Evolutionary conservation across 352 stramenopile species (phyloP).

Genomic region (Phytophthora kernoviae): DNA sequence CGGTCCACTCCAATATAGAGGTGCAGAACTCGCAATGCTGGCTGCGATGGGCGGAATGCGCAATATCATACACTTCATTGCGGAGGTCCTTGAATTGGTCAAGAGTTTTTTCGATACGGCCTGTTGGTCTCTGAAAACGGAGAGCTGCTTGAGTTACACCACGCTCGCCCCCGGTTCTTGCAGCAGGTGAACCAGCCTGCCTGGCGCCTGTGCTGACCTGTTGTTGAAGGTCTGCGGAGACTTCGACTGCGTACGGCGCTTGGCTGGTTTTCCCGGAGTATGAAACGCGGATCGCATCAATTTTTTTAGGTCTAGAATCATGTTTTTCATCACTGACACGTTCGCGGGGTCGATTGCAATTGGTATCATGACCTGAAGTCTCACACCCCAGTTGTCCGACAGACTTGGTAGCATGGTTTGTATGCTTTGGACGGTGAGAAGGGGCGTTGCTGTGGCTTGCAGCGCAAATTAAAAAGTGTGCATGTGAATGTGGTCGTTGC

Average conservation of each 20-base stretch:
- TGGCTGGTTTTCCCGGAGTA: slow-evolving; percentile 15
- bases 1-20: slow-evolving; percentile 15
- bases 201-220: neutral
- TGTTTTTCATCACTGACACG: slow-evolving; percentile 4
- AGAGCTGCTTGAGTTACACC: neutral
- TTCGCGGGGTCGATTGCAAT: neutral
- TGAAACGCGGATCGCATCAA: slow-evolving; percentile 16
- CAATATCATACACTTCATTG: slow-evolving; percentile 13
- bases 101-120: slow-evolving; percentile 7
- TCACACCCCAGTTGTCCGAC: slow-evolving; percentile 17
- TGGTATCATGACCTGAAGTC: slow-evolving; percentile 15
- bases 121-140: neutral
- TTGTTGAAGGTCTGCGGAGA: neutral
- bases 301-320: slow-evolving; percentile 16
- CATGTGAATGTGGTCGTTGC: too few relatives aligned
- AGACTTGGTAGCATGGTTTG: slow-evolving; percentile 20
- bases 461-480: too few relatives aligned
- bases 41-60: slow-evolving; percentile 6
- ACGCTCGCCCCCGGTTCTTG: neutral
- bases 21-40: slow-evolving; percentile 21
- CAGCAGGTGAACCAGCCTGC: slow-evolving; percentile 4
- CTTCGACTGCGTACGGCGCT: slow-evolving; percentile 12
- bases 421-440: too few relatives aligned
- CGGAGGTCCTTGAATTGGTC: slow-evolving; percentile 17
- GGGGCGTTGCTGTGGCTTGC: too few relatives aligned